These are phyloP conservation scores for Knoxia roxburghii DNA, from an alignment of 257 asterid species.

Conservation along the genomic window DNA sequence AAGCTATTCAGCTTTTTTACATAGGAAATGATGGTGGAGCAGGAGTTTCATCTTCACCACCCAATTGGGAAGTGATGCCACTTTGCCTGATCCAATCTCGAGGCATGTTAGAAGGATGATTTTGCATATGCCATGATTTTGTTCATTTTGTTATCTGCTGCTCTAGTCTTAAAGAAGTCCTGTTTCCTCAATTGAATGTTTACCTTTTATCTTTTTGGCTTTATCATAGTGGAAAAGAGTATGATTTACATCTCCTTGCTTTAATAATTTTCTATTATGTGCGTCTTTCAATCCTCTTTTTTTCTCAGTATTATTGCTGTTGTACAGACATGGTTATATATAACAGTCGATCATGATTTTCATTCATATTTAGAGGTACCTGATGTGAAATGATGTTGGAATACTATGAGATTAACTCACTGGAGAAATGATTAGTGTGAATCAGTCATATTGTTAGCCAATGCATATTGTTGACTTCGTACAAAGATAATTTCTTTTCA, in stretches of 20 bases:
- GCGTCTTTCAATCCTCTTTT: not conserved
- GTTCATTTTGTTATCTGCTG: no score
- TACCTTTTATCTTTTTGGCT: slow-evolving; percentile 1
- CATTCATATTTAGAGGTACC: not conserved
- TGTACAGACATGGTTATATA: no score
- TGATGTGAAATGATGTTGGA: not conserved
- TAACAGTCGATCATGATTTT: no score
- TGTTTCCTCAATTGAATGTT: not conserved
- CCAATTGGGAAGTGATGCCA: slow-evolving; percentile 41
- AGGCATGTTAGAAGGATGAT: slow-evolving; percentile 41
- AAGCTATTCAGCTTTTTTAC: slow-evolving; percentile 93
- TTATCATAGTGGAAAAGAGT: slow-evolving; percentile 54
- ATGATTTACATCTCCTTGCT: slow-evolving; percentile 26
- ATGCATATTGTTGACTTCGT: no score
- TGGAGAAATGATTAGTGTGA: not conserved
- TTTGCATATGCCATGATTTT: not conserved
- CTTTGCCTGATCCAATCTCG: slow-evolving; percentile 36
- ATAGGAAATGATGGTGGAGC: slow-evolving; percentile 69
- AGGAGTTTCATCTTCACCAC: slow-evolving; percentile 29
- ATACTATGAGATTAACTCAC: not conserved
- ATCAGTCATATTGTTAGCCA: not conserved
- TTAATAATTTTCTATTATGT: not conserved
- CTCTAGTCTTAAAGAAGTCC: not conserved
- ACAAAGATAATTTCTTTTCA: no score
- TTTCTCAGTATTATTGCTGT: not conserved